Evolutionary conservation across 2,329 filamentous ascomycete genomes (phyloP), one percentile per base, ranked within the genome.

Genomic region (Fusarium ambrosium): DNA sequence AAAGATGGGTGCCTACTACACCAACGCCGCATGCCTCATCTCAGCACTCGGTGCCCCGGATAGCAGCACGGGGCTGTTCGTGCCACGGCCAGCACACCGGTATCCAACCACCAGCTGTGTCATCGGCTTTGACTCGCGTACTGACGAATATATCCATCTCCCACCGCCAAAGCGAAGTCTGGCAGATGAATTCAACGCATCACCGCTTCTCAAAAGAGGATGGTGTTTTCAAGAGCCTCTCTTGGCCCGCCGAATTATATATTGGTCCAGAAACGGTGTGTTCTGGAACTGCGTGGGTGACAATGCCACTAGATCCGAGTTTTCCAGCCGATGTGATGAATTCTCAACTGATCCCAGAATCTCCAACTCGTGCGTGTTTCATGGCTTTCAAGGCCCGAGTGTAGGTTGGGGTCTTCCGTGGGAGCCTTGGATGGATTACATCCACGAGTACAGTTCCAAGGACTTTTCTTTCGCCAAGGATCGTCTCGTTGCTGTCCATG

Each of bases 1-100:
- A 3, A 64, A 55, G 27, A 69, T 69, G 66, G 66, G 55, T 4
- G 43, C 53, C 10, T 69, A 69, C 45, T 69, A 69, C 14, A 24
- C 62, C n/a, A 64, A 62, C 29, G 66, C 53, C 8, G 13, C 37
- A 18, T 65, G 53, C 34, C 36, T 65, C 13, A 62, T 69, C 7
- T 61, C 66, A 2, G 66, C 66, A 2, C 20, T 45, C 9, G 55
- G 29, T 4, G 53, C 62, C 24, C 41, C 45, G 4, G 62, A 69
- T n/a, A 69, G 62, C 36, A 37, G 24, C 34, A 29, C 64, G 18
- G 62, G 62, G 10, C 14, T 69, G 5, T 61, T 69, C 29, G n/a
- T 36, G 8, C 55, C 64, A 27, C 41, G 55, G 20, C 32, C 14
- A 8, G 27, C 36, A 9, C 29, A 39, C 6, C 58, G n/a, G 4